A percentile compares a stretch with the other conserved stretches of the same genome.
These are phyloP conservation scores for Sphaerulina musiva DNA, from an alignment of 2,329 filamentous ascomycete genomes.

Conservation along the genomic window DNA sequence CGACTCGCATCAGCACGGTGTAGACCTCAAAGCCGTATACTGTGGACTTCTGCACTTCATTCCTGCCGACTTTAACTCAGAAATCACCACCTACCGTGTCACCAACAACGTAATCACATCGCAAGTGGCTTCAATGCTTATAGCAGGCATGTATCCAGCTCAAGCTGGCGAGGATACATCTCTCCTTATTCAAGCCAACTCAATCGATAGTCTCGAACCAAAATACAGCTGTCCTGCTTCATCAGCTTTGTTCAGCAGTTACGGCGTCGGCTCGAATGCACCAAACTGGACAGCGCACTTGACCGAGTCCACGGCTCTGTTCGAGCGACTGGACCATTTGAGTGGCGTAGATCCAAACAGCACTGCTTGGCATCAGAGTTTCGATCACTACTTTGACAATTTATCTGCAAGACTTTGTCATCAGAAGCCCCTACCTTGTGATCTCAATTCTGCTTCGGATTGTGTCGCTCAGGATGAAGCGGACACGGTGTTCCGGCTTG, in stretches of 20 bases:
- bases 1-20: slow-evolving; percentile 69
- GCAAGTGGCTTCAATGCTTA: slow-evolving; percentile 69
- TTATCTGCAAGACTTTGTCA: slow-evolving; percentile 74
- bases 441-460: slow-evolving; percentile 42
- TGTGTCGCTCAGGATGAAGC: slow-evolving; percentile 60
- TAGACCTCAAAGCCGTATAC: slow-evolving; percentile 72
- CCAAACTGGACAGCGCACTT: slow-evolving; percentile 60
- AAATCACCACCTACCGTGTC: slow-evolving; percentile 59
- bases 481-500: slow-evolving; percentile 66
- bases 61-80: slow-evolving; percentile 43
- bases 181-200: slow-evolving; percentile 46
- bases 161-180: slow-evolving; percentile 28
- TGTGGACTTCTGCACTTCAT: slow-evolving; percentile 62
- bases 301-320: slow-evolving; percentile 50
- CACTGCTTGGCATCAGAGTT: slow-evolving; percentile 60
- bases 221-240: slow-evolving; percentile 59
- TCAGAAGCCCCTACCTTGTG: slow-evolving; percentile 64
- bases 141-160: slow-evolving; percentile 60
- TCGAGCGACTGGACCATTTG: slow-evolving; percentile 56
- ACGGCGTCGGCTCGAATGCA: slow-evolving; percentile 42
- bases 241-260: slow-evolving; percentile 38
- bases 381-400: slow-evolving; percentile 83
- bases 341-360: slow-evolving; percentile 56
- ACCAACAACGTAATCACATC: slow-evolving; percentile 78
- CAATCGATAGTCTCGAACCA: slow-evolving; percentile 68